Conservation (phyloP, 129 eudicot genomes). For the Scalesia atractyloides region DNA sequence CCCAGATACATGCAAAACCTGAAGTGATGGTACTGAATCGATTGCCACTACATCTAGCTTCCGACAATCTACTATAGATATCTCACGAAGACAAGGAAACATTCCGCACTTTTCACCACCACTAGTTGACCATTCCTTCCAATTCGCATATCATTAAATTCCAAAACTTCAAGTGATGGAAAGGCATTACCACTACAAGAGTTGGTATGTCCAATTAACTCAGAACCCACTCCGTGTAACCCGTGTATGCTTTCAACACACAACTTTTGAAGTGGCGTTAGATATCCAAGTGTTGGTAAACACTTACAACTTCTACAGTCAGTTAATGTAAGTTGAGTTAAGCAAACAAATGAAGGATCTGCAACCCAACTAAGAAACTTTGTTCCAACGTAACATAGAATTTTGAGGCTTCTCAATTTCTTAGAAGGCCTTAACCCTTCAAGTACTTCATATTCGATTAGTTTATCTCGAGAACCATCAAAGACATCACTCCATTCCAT, state of each 20-base stretch:
- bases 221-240: neutral
- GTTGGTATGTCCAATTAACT: neutral
- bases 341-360: neutral
- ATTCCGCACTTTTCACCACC: neutral
- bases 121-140: constrained; percentile 31
- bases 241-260: neutral
- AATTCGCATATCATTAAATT: neutral
- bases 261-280: neutral
- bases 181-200: neutral
- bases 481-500: neutral
- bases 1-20: neutral
- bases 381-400: neutral
- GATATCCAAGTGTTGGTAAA: neutral
- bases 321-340: neutral
- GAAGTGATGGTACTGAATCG: constrained; percentile 5
- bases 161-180: constrained; percentile 1
- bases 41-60: constrained; percentile 14
- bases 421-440: constrained; percentile 1
- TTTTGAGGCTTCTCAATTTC: neutral
- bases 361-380: neutral
- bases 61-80: constrained; percentile 8
- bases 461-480: neutral
- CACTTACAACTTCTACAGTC: neutral
- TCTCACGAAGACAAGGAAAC: constrained; percentile 21
- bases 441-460: neutral